phyloP scores from a whole-genome alignment of 805 yeast genomes.

The Scheffersomyces stipitis region DNA sequence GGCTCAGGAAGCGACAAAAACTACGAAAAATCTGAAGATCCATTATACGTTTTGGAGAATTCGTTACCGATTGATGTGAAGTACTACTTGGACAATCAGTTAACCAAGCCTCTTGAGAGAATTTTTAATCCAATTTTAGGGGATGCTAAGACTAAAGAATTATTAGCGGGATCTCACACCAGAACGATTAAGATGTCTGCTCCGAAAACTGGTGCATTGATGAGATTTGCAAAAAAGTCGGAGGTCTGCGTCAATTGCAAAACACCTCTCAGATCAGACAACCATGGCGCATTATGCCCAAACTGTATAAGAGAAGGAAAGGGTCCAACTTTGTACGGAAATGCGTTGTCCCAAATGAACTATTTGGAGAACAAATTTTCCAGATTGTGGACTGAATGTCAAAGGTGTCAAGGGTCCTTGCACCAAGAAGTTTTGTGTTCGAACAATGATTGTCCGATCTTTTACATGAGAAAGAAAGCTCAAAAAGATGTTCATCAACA shows the following conservation, averaged over 20 bases:
- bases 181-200: constrained; percentile 71
- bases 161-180: constrained; percentile 83
- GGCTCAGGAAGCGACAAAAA: constrained; percentile 77
- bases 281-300: constrained; percentile 75
- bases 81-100: constrained; percentile 89
- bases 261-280: constrained; percentile 62
- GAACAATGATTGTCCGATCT: constrained; percentile 95
- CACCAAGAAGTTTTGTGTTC: constrained; percentile 96
- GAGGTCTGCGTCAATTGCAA: constrained; percentile 88
- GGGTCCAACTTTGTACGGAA: constrained; percentile 72
- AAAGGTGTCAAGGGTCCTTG: constrained; percentile 92
- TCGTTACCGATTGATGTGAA: constrained; percentile 92
- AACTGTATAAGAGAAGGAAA: constrained; percentile 68
- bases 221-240: constrained; percentile 88
- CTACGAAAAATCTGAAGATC: constrained; percentile 96
- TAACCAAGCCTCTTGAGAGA: constrained; percentile 88
- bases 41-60: constrained; percentile 87
- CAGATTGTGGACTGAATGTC: constrained; percentile 96
- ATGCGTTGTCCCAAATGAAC: constrained; percentile 76
- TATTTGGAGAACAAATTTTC: constrained; percentile 80
- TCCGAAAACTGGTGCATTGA: constrained; percentile 80
- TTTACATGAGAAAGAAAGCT: constrained; percentile 90
- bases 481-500: constrained; percentile 69
- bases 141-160: constrained; percentile 73
- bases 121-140: constrained; percentile 96